Evolutionary conservation across 2,329 filamentous ascomycete species (phyloP).

Genomic region (Rhinocladiella similis): DNA sequence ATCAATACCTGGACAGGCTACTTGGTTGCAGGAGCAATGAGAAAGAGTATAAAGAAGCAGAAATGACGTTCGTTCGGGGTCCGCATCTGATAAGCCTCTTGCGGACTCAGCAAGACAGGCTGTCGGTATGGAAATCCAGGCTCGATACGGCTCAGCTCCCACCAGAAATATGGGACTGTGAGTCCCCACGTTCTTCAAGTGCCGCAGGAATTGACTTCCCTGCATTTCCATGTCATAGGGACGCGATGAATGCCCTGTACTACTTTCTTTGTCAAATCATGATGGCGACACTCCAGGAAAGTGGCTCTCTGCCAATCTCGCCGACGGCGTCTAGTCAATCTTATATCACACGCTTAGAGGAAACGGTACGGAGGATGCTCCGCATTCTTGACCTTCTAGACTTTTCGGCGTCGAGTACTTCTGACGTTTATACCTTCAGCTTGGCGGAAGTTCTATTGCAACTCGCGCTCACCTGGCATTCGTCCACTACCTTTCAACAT

Average conservation of each 20-base stretch:
- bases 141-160: neutral
- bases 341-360: too few species aligned
- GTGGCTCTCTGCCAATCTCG: too few species aligned
- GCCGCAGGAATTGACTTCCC: neutral
- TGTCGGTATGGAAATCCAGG: slow-evolving; percentile 24
- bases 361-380: neutral
- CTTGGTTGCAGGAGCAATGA: neutral
- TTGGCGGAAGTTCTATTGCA: slow-evolving; percentile 10
- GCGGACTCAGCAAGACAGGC: slow-evolving; percentile 20
- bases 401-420: neutral
- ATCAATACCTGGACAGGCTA: slow-evolving; percentile 1
- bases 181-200: neutral
- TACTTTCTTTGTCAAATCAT: slow-evolving; percentile 15
- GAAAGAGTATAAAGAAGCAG: slow-evolving; percentile 11
- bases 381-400: slow-evolving; percentile 1
- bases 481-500: neutral
- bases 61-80: slow-evolving; percentile 18
- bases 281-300: neutral
- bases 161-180: neutral
- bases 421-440: slow-evolving; percentile 14
- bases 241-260: slow-evolving; percentile 11
- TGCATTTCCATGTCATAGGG: neutral
- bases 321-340: too few species aligned
- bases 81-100: slow-evolving; percentile 22
- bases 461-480: neutral